Percentiles rank a stretch among this genome's conserved stretches.
Evolutionary conservation across 768 basidiomycete species (phyloP).

Genomic region (Tricholoma flavovirens): DNA sequence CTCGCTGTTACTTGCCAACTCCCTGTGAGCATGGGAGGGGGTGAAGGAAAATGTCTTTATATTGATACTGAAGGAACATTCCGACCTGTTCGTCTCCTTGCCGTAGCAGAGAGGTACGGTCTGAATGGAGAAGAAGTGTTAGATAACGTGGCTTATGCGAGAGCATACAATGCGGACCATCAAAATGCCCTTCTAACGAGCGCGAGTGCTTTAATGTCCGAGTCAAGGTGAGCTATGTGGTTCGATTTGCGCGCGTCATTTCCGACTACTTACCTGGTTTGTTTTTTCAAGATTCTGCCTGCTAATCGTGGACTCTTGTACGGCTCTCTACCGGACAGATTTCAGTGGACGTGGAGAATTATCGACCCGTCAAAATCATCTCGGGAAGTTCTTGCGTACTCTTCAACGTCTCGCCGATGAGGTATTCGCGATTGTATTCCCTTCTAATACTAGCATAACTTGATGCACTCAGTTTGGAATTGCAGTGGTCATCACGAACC

Average conservation of each 20-base stretch:
- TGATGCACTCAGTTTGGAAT: conserved; percentile 73
- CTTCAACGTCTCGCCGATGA: conserved; percentile 94
- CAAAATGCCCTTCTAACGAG: conserved; percentile 84
- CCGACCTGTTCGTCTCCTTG: conserved; percentile 90
- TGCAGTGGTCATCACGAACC: conserved; percentile 95
- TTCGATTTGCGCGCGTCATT: not conserved
- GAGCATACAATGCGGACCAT: conserved; percentile 98
- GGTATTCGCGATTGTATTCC: conserved; percentile 37
- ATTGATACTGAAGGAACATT: conserved; percentile 99
- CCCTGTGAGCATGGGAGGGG: conserved; percentile 96
- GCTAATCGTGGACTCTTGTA: conserved; percentile 94
- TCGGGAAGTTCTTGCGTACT: conserved; percentile 92
- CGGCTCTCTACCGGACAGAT: conserved; percentile 91
- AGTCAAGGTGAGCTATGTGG: conserved; percentile 72
- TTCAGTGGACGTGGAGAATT: conserved; percentile 94
- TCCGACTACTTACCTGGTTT: conserved; percentile 5
- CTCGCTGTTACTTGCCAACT: conserved; percentile 97
- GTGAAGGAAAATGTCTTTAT: conserved; percentile 97
- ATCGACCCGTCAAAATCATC: conserved; percentile 89
- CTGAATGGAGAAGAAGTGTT: conserved; percentile 96
- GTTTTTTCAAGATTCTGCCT: conserved; percentile 73
- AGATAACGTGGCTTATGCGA: conserved; percentile 97
- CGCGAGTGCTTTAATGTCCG: conserved; percentile 98
- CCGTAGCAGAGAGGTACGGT: conserved; percentile 94
- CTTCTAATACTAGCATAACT: conserved; percentile 8